phyloP scores from a whole-genome alignment of 2,329 filamentous ascomycete species.

The Ilyonectria mors-panacis region DNA sequence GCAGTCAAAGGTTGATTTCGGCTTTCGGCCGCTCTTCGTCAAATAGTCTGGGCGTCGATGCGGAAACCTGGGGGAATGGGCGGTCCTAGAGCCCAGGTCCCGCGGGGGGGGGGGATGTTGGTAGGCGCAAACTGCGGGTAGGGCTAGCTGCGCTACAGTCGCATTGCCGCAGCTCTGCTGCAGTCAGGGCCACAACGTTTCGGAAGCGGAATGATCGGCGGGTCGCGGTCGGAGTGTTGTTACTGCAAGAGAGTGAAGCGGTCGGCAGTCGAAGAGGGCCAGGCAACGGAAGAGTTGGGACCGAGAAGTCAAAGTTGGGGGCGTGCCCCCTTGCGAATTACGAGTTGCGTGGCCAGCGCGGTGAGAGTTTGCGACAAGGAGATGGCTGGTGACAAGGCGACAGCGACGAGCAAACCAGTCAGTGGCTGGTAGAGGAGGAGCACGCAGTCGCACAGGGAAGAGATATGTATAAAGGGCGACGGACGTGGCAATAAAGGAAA shows the following conservation, averaged over 20 bases:
- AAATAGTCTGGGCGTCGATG: constrained; percentile 16
- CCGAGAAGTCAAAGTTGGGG: constrained; percentile 13
- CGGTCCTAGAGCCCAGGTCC: constrained; percentile 12
- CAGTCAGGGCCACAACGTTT: constrained; percentile 39
- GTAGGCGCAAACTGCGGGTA: constrained; percentile 36
- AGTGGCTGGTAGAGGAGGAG: constrained; percentile 3
- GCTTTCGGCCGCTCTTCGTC: constrained; percentile 18
- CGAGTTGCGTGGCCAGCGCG: constrained; percentile 20
- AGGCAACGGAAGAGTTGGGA: constrained; percentile 1
- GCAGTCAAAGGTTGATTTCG: constrained; percentile 1
- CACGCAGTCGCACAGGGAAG: neutral
- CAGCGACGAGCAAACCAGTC: neutral
- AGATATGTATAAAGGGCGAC: neutral
- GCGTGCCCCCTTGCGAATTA: constrained; percentile 13
- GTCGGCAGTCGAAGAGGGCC: constrained; percentile 31
- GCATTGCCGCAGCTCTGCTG: constrained; percentile 42
- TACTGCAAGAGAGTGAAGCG: constrained; percentile 32
- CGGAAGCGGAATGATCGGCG: constrained; percentile 42
- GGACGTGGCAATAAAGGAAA: neutral
- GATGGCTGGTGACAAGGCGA: constrained; percentile 12
- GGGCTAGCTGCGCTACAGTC: constrained; percentile 40
- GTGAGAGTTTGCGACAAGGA: constrained; percentile 1
- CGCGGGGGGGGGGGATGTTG: constrained; percentile 10
- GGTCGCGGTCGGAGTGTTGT: constrained; percentile 34
- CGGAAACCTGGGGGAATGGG: constrained; percentile 13